These are phyloP conservation scores for Coemansia sp. DNA, from an alignment of 192 early-diverging fungal species.

Conservation along the genomic window DNA sequence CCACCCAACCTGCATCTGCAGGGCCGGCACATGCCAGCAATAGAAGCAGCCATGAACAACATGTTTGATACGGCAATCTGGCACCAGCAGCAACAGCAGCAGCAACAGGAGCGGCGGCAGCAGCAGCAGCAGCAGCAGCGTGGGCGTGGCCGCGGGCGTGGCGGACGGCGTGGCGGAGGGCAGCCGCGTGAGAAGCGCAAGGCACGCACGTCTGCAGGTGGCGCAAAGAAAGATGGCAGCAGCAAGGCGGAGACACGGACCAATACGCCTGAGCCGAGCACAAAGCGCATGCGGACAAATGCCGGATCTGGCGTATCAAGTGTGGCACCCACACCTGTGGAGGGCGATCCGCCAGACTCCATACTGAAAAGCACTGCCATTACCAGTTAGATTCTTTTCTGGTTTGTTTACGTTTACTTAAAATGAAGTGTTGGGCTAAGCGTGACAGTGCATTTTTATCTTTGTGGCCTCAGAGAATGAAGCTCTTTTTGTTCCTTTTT, in stretches of 20 bases:
- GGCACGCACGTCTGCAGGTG: constrained; percentile 18
- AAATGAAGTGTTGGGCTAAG: not conserved
- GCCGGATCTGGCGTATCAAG: constrained; percentile 13
- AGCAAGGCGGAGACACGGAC: constrained; percentile 28
- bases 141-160: constrained; percentile 29
- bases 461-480: too few relatives aligned
- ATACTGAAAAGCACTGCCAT: constrained; percentile 10
- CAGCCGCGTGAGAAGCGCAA: constrained; percentile 42
- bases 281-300: constrained; percentile 22
- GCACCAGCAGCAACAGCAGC: constrained; percentile 24
- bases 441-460: too few relatives aligned
- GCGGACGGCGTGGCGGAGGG: constrained; percentile 26
- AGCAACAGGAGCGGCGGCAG: constrained; percentile 28
- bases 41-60: constrained; percentile 10
- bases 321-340: constrained; percentile 14
- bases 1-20: constrained; percentile 14
- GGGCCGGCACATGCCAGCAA: not conserved
- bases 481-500: not conserved
- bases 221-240: constrained; percentile 20
- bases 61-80: constrained; percentile 30
- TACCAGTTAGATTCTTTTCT: constrained; percentile 9
- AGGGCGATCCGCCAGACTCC: constrained; percentile 11
- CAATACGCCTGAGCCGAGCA: constrained; percentile 33
- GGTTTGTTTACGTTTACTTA: not conserved
- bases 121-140: constrained; percentile 14